A percentile compares a stretch with the other conserved stretches of the same genome.
Evolutionary conservation across 169 alveolate genomes (phyloP).

Genomic region (Plasmodium sp.): DNA sequence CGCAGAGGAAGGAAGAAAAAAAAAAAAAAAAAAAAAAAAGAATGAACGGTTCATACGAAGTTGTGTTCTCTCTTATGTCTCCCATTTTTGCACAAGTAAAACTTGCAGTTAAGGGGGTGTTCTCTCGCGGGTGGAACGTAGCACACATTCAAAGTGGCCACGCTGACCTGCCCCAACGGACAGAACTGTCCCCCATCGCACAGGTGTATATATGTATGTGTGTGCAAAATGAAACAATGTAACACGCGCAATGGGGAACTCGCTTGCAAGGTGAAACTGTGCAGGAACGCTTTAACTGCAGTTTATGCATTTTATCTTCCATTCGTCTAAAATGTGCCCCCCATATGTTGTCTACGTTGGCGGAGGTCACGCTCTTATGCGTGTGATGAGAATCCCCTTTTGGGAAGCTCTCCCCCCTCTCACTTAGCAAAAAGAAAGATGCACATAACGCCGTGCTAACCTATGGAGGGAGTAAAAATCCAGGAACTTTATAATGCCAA

Average conservation of each 20-base stretch:
- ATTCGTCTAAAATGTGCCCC: background rate
- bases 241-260: background rate
- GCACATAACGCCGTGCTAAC: background rate
- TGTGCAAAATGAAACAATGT: background rate
- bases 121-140: background rate
- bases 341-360: background rate
- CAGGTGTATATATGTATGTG: background rate
- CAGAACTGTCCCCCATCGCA: background rate
- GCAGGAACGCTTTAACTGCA: no score
- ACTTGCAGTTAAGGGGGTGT: background rate
- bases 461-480: constrained; percentile 71
- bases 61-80: background rate
- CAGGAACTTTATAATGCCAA: constrained; percentile 26
- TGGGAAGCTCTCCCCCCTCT: background rate
- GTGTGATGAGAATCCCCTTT: background rate
- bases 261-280: background rate
- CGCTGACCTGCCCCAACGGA: background rate
- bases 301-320: background rate
- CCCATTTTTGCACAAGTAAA: background rate
- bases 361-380: background rate
- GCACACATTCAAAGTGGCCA: background rate
- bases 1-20: background rate
- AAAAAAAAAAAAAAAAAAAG: background rate
- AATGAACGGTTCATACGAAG: background rate
- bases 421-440: background rate